Conservation (phyloP, 2,329 filamentous ascomycete species). For the Knufia petricola region DNA sequence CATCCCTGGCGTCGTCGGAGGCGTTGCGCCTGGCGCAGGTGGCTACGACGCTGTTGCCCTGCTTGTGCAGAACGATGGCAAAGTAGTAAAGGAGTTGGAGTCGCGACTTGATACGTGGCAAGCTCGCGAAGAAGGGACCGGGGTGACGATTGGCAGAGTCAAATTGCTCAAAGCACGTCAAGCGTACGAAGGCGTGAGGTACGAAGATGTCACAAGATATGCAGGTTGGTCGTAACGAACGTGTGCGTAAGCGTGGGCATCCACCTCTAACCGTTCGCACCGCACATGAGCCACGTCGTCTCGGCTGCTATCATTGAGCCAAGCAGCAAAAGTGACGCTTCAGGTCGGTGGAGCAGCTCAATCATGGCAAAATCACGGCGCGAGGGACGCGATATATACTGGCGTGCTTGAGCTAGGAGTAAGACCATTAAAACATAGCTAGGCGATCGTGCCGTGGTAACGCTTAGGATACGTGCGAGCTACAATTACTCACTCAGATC, state of each 20-base stretch:
- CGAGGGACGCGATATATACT: too few relatives aligned
- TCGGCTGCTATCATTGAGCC: not conserved
- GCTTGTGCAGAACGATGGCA: conserved; percentile 62
- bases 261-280: not conserved
- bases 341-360: too few relatives aligned
- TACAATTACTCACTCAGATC: too few relatives aligned
- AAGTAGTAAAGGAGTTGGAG: conserved; percentile 52
- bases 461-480: too few relatives aligned
- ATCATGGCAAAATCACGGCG: too few relatives aligned
- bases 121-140: conserved; percentile 31
- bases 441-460: too few relatives aligned
- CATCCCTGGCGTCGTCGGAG: conserved; percentile 74
- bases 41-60: conserved; percentile 85
- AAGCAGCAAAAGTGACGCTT: not conserved
- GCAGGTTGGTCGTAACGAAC: conserved; percentile 28
- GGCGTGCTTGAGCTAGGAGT: too few relatives aligned
- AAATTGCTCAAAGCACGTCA: conserved; percentile 36
- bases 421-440: too few relatives aligned
- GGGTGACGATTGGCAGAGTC: conserved; percentile 37
- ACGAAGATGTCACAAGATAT: conserved; percentile 33
- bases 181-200: conserved; percentile 36
- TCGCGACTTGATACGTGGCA: conserved; percentile 59
- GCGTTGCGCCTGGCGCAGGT: conserved; percentile 87
- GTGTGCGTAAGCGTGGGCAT: conserved; percentile 3
- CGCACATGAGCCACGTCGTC: not conserved